A percentile compares a stretch with the other conserved stretches of the same genome.
Conservation (phyloP, 2,329 filamentous ascomycete genomes). For the Trichoderma sp. region DNA sequence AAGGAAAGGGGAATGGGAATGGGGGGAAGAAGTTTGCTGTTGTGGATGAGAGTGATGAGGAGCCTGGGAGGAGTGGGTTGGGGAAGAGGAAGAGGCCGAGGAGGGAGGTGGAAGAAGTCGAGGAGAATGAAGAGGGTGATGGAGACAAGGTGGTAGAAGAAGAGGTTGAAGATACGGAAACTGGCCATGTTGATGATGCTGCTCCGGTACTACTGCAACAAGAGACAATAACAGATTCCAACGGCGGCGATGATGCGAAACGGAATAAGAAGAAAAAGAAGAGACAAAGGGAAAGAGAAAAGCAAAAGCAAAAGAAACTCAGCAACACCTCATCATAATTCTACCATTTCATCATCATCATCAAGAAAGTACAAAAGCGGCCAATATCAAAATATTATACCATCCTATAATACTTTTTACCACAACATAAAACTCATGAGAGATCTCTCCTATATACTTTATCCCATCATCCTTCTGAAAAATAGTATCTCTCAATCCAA, state of each 20-base stretch:
- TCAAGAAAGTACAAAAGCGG: background rate
- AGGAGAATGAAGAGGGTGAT: background rate
- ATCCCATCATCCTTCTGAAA: background rate
- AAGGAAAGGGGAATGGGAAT: conserved; percentile 11
- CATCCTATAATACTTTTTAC: background rate
- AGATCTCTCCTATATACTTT: background rate
- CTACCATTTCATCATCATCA: background rate
- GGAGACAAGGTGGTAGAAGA: background rate
- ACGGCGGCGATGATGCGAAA: background rate
- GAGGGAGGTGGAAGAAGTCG: background rate
- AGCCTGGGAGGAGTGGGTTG: conserved; percentile 37
- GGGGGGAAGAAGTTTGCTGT: background rate
- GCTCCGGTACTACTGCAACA: conserved; percentile 11
- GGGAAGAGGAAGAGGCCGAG: conserved; percentile 38
- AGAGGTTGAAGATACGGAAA: conserved; percentile 23
- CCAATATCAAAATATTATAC: background rate
- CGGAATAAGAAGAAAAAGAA: background rate
- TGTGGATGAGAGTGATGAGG: conserved; percentile 33
- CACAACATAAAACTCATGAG: background rate
- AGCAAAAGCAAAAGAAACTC: conserved; percentile 25
- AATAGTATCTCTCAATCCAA: background rate
- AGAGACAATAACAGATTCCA: background rate
- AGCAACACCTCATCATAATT: background rate
- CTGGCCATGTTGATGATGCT: conserved; percentile 26
- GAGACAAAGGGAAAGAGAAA: conserved; percentile 3